These are phyloP conservation scores for Saccharomycopsis malanga DNA, from an alignment of 805 yeast genomes.

Conservation along the genomic window DNA sequence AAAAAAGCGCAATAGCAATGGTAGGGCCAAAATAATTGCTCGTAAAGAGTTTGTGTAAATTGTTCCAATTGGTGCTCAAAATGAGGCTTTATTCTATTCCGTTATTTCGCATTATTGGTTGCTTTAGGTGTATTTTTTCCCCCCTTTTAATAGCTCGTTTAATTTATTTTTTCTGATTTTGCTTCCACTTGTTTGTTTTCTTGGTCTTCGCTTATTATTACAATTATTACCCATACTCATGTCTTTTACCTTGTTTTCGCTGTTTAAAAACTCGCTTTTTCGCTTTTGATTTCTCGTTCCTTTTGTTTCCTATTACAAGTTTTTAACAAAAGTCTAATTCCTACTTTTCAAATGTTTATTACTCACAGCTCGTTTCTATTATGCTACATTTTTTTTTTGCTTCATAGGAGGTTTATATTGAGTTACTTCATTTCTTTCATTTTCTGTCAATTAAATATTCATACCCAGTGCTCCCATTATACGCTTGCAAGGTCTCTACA, in stretches of 20 bases:
- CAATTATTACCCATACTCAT: not conserved
- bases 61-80: not conserved
- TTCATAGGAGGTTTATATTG: too few species aligned
- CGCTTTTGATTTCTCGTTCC: not conserved
- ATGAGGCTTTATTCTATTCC: not conserved
- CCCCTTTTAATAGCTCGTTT: not conserved
- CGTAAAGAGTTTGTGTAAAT: slow-evolving; percentile 15
- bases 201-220: not conserved
- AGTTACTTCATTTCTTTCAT: too few species aligned
- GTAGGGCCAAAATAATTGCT: slow-evolving; percentile 18
- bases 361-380: too few species aligned
- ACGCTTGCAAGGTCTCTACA: too few species aligned
- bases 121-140: not conserved
- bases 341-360: too few species aligned
- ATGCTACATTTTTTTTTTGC: too few species aligned
- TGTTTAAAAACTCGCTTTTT: not conserved
- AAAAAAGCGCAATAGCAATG: slow-evolving; percentile 5
- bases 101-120: not conserved
- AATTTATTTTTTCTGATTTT: too few species aligned
- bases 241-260: not conserved
- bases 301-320: too few species aligned
- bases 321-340: too few species aligned
- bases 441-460: too few species aligned
- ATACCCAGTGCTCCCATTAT: too few species aligned
- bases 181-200: not conserved